These are phyloP conservation scores for Meyerozyma sp. DNA, from an alignment of 1,139 yeast species.

Conservation along the genomic window DNA sequence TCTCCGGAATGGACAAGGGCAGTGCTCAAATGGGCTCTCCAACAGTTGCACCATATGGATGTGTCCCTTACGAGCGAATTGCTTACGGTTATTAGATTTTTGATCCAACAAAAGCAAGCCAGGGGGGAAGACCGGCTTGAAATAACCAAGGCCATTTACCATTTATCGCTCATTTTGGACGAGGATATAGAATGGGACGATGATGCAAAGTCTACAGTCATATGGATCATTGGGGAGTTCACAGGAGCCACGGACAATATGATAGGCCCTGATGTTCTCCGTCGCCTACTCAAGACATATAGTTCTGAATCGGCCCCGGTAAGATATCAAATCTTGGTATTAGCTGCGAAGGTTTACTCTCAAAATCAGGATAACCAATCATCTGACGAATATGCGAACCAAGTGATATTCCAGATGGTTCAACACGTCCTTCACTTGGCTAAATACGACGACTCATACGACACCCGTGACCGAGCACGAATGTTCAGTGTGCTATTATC, in stretches of 20 bases:
- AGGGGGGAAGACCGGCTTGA: conserved; percentile 24
- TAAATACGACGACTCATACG: conserved; percentile 70
- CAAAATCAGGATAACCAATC: conserved; percentile 25
- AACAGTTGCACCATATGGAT: conserved; percentile 20
- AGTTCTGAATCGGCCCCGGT: conserved; percentile 51
- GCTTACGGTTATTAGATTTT: conserved; percentile 61
- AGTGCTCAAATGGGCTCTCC: conserved; percentile 39
- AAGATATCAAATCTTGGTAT: conserved; percentile 63
- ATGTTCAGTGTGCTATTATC: conserved; percentile 52
- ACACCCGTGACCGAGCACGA: conserved; percentile 82
- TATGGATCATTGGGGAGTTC: conserved; percentile 92
- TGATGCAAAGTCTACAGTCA: conserved; percentile 73
- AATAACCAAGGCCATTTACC: conserved; percentile 30
- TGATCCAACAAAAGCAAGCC: conserved; percentile 54
- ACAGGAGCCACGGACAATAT: conserved; percentile 31
- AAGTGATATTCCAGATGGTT: conserved; percentile 49
- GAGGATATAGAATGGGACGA: conserved; percentile 25
- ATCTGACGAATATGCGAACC: background rate
- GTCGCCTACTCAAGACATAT: conserved; percentile 53
- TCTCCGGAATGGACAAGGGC: conserved; percentile 30
- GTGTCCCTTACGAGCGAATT: conserved; percentile 37
- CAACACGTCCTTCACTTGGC: conserved; percentile 60
- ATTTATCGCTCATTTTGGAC: conserved; percentile 28
- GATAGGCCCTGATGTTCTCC: conserved; percentile 74
- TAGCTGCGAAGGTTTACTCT: conserved; percentile 71